Percentiles rank a stretch among this genome's conserved stretches.
These are phyloP conservation scores for Phyllosticta ampelicida DNA, from an alignment of 2,329 filamentous ascomycete species.

Conservation along the genomic window DNA sequence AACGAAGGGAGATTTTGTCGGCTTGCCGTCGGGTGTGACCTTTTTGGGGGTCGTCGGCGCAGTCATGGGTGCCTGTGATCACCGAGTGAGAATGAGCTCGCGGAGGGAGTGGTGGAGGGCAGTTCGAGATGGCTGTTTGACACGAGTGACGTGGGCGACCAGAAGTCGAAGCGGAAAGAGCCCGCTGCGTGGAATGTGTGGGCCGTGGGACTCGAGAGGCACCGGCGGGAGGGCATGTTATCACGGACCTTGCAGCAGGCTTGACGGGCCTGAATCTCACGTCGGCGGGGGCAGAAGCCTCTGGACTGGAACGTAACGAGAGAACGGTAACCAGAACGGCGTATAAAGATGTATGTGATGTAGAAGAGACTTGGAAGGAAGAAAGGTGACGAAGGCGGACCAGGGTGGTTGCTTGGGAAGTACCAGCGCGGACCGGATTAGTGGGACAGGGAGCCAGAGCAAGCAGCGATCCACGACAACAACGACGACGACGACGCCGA, in stretches of 20 bases:
- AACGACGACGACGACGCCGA: too few species aligned
- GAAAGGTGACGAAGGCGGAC: not conserved
- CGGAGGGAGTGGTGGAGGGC: not conserved
- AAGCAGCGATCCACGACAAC: too few species aligned
- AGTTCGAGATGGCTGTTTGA: not conserved
- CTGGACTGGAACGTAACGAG: not conserved
- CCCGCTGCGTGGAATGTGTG: not conserved
- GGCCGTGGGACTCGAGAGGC: not conserved
- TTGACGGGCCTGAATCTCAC: conserved; percentile 4
- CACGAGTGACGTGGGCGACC: not conserved
- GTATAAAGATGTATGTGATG: not conserved
- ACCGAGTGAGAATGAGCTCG: not conserved
- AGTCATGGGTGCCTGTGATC: conserved; percentile 7
- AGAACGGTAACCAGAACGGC: not conserved
- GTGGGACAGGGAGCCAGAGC: not conserved
- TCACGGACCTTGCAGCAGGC: conserved; percentile 9
- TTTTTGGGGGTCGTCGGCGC: conserved; percentile 19
- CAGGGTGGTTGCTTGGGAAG: not conserved
- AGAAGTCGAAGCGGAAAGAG: not conserved
- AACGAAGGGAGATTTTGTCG: conserved; percentile 23
- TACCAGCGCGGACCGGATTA: not conserved
- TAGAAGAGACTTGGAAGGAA: not conserved
- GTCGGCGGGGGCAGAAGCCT: not conserved
- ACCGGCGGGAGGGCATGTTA: not conserved
- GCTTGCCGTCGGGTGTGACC: conserved; percentile 14